phyloP scores from a whole-genome alignment of 1,284 basidiomycete species.

The Schizophyllum amplum region DNA sequence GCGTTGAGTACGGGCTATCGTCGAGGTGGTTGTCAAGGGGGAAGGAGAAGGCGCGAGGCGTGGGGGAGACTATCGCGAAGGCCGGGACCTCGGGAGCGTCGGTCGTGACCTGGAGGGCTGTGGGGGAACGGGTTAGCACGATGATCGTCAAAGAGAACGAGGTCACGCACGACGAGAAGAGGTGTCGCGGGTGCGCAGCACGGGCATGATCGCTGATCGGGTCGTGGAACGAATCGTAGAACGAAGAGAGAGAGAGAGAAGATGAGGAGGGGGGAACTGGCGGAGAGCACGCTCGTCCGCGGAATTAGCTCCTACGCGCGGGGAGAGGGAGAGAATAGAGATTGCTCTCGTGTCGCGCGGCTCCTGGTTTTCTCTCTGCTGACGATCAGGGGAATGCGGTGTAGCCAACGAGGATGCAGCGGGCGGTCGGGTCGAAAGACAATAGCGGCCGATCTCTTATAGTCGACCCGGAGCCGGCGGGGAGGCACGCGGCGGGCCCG shows the following conservation, averaged over 20 bases:
- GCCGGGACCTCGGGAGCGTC: constrained; percentile 47
- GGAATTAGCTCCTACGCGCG: background rate
- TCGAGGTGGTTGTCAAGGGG: constrained; percentile 41
- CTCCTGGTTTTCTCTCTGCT: background rate
- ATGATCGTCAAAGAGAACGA: constrained; percentile 20
- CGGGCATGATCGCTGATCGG: constrained; percentile 54
- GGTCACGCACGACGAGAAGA: constrained; percentile 41
- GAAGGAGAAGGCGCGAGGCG: constrained; percentile 70
- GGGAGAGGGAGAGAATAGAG: background rate
- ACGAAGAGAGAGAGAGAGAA: background rate
- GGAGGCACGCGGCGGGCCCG: background rate
- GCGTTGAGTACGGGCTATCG: constrained; percentile 60
- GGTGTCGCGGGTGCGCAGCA: constrained; percentile 66
- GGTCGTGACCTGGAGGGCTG: constrained; percentile 69
- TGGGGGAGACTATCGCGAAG: constrained; percentile 62
- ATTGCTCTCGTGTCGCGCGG: background rate
- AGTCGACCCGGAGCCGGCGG: background rate
- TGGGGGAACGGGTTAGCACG: constrained; percentile 19
- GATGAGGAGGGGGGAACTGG: background rate
- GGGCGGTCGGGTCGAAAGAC: background rate
- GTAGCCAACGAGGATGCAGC: background rate
- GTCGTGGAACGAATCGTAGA: background rate
- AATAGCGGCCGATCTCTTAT: background rate
- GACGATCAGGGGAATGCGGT: background rate
- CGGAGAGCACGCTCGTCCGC: background rate